These are phyloP conservation scores for Claviceps sp. DNA, from an alignment of 2,329 filamentous ascomycete genomes.

Conservation along the genomic window DNA sequence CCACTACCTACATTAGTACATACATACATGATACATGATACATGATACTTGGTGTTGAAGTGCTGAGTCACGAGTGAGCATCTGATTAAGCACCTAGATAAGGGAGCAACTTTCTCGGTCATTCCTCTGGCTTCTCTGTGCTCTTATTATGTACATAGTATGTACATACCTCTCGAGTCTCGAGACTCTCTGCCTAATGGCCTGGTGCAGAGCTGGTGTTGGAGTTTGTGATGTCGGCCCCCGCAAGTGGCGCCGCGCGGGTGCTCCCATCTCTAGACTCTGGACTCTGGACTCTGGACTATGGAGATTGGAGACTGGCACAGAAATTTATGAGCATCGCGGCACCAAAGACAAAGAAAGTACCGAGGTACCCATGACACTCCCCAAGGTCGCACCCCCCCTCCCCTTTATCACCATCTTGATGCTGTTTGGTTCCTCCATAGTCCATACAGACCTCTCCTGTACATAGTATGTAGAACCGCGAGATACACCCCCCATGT, in stretches of 20 bases:
- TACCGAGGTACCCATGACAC: neutral
- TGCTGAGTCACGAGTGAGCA: too few relatives aligned
- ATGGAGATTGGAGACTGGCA: too few relatives aligned
- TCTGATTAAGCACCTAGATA: too few relatives aligned
- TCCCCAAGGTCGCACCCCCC: neutral
- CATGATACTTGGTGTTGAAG: too few relatives aligned
- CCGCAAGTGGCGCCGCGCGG: constrained; percentile 4
- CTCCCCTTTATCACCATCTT: neutral
- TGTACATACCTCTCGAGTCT: neutral
- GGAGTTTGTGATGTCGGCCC: neutral
- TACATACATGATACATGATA: too few relatives aligned
- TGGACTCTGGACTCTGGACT: too few relatives aligned
- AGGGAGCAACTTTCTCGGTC: too few relatives aligned
- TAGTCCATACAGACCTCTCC: too few relatives aligned
- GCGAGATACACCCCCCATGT: constrained; percentile 1
- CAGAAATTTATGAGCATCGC: neutral
- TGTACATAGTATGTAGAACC: neutral
- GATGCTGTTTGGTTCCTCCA: neutral
- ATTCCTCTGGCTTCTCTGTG: too few relatives aligned
- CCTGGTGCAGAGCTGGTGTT: neutral
- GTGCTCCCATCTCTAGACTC: constrained; percentile 1
- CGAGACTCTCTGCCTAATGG: neutral
- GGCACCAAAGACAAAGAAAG: neutral
- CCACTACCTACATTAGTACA: too few relatives aligned
- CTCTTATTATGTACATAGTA: too few relatives aligned